These are phyloP conservation scores for Stagonosporopsis vannaccii DNA, from an alignment of 2,329 filamentous ascomycete species.

Conservation along the genomic window DNA sequence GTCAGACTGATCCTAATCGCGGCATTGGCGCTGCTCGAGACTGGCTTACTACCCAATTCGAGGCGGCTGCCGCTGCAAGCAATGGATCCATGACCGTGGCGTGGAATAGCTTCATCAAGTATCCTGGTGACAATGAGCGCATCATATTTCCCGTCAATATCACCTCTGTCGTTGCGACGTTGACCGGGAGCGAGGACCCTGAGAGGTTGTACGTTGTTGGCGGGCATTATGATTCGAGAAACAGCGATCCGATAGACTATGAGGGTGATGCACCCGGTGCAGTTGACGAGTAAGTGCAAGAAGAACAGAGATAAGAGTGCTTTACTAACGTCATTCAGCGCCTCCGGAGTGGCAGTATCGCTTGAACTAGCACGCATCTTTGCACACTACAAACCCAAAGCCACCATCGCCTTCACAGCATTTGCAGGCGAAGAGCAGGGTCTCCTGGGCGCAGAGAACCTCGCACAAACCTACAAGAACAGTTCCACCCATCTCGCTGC, in stretches of 20 bases:
- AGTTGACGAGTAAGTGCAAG: slow-evolving; percentile 55
- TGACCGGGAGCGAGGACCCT: slow-evolving; percentile 57
- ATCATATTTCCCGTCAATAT: slow-evolving; percentile 59
- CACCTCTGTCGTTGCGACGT: slow-evolving; percentile 55
- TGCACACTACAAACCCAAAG: slow-evolving; percentile 54
- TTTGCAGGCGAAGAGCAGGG: slow-evolving; percentile 65
- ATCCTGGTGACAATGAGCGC: slow-evolving; percentile 43
- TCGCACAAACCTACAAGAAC: slow-evolving; percentile 60
- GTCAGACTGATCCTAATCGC: slow-evolving; percentile 56
- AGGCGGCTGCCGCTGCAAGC: slow-evolving; percentile 53
- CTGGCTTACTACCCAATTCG: slow-evolving; percentile 60
- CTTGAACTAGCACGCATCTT: slow-evolving; percentile 62
- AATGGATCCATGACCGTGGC: slow-evolving; percentile 59
- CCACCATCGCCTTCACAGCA: slow-evolving; percentile 62
- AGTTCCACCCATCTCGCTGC: slow-evolving; percentile 59
- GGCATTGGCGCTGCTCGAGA: slow-evolving; percentile 64
- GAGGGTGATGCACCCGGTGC: slow-evolving; percentile 61
- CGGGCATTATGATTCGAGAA: slow-evolving; percentile 62
- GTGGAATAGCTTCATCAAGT: slow-evolving; percentile 58
- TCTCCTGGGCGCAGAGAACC: slow-evolving; percentile 57
- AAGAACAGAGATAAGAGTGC: no score
- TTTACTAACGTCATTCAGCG: slow-evolving; percentile 5
- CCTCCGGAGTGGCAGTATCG: slow-evolving; percentile 47
- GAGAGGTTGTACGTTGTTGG: slow-evolving; percentile 60
- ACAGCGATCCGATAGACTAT: slow-evolving; percentile 58